Conservation (phyloP, 2,329 filamentous ascomycete genomes). For the Thelonectria olida region DNA sequence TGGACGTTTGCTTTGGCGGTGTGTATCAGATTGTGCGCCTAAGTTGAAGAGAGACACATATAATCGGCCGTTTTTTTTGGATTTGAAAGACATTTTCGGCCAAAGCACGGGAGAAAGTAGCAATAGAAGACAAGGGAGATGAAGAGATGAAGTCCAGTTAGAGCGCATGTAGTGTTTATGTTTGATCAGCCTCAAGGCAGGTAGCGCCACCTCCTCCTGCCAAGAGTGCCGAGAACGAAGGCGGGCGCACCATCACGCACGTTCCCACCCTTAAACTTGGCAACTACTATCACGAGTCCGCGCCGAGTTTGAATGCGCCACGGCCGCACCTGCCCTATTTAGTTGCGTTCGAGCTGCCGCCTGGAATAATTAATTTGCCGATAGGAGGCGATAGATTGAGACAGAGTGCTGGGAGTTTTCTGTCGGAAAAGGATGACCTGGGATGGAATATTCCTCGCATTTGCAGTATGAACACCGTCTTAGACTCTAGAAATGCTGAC, state of each 20-base stretch:
- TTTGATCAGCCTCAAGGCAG: slow-evolving; percentile 11
- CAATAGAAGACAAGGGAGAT: not conserved
- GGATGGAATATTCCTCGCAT: not conserved
- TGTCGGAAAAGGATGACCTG: not conserved
- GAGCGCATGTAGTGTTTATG: not conserved
- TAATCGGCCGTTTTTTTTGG: too few relatives aligned
- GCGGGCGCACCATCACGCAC: not conserved
- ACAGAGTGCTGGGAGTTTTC: too few relatives aligned
- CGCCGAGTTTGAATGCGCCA: not conserved
- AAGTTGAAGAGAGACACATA: too few relatives aligned
- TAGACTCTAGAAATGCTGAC: not conserved
- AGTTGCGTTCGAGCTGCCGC: too few relatives aligned
- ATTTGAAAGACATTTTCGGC: too few relatives aligned
- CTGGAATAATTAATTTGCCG: too few relatives aligned
- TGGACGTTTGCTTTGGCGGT: too few relatives aligned
- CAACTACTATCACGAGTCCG: slow-evolving; percentile 9
- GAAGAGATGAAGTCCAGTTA: slow-evolving; percentile 3
- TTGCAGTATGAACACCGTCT: not conserved
- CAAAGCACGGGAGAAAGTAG: not conserved
- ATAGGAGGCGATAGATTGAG: too few relatives aligned
- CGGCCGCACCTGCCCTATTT: not conserved
- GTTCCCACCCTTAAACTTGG: slow-evolving; percentile 12
- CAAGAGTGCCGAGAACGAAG: slow-evolving; percentile 12
- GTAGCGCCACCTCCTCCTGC: slow-evolving; percentile 9
- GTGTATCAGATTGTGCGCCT: too few relatives aligned